Base-by-base conservation (phyloP, 192 early-diverging fungal species). In the Funneliformis mosseae region DNA sequence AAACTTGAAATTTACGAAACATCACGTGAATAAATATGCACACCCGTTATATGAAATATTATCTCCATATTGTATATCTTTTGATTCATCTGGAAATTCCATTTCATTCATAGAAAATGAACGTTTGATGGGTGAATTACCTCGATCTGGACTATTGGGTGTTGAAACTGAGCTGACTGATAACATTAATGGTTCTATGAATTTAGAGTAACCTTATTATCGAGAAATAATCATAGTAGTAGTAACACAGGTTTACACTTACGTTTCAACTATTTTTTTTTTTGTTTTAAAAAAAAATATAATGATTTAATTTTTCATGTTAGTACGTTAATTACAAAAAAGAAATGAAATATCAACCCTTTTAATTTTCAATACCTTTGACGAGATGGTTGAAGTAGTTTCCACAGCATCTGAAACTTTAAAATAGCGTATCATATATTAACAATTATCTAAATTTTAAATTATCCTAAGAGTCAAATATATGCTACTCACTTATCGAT, bases 191-290 rank as follows among this genome's bases (percentile, higher is more conserved):
- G 45, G 11, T 38, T 33, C 43, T 23, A 8, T 75, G 2, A 60
- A 74, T 25, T 74, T 25, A 75, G 21, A 16, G 28, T 21, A 41
- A 50, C 7, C 25, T 75, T 38, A 18, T 55, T 33, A 33, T 33
- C 33, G 33, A 55, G 21, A 10, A 45, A 55, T 39, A 28, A 75
- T 27, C 59, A 48, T 28, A 27, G 73, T 59, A 33, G 11, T 39
- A 28, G 55, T 12, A 28, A 12, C 23, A 5, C 18, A 43, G 21
- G 33, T 60, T 39, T 33, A 75, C 12, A 75, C 33, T 75, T 75
- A 75, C 74, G 60, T 39, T 73, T 73, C 42, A 75, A 60, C 74
- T 69, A 33, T 69, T 69, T 39, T 25, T 33, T 12, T 16, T 38
- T 33, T 33, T 48, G 71, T 28, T n/a, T 41, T 33, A 70, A 41